Evolutionary conservation across 495 filamentous ascomycete genomes (phyloP), one percentile per base, ranked within the genome.

Genomic region (Mytilinidion resinicola): DNA sequence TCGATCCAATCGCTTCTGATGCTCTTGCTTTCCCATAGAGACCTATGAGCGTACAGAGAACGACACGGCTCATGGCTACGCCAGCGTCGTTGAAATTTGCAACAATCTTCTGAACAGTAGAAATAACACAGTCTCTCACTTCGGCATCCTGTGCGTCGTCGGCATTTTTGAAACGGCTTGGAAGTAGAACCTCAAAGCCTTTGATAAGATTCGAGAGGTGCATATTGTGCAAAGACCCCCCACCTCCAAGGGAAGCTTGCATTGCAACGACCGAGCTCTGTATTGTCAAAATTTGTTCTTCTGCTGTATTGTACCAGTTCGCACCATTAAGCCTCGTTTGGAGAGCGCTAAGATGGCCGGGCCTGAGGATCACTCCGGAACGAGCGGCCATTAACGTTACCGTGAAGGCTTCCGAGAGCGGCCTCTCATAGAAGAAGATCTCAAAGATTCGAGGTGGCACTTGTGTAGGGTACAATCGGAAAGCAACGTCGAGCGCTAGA

Each of bases 361-460:
- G 51, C 14, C 61, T 70, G 15, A 70, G 64, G 0, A 64, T 56
- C 12, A 66, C 58, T 11, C 77, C 77, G 9, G 70, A 60, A 15
- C 77, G 76, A 52, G 75, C 78, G 4, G 75, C 74, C 35, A 78
- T 62, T 0, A 76, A 67, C 56, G 78, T 76, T 7, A 73, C 69
- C 9, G 69, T 72, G 48, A 76, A 78, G 2, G 63, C 74, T 57
- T 80, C 77, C 11, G 52, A 25, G 10, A 74, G 15, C 3, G 77
- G 76, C 10, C 77, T 70, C 47, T 78, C 69, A 47, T 71, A 67
- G 34, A 78, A 70, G 53, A 79, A 73, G 20, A 76, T 51, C 30
- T 75, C 69, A 60, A 78, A 77, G 52, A 77, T 62, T 0, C 74
- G 65, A 0, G 54, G 9, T 0, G 75, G 75, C 1, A 67, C 65